phyloP scores from a whole-genome alignment of 441 rosid genomes.

The Codiaeum variegatum region DNA sequence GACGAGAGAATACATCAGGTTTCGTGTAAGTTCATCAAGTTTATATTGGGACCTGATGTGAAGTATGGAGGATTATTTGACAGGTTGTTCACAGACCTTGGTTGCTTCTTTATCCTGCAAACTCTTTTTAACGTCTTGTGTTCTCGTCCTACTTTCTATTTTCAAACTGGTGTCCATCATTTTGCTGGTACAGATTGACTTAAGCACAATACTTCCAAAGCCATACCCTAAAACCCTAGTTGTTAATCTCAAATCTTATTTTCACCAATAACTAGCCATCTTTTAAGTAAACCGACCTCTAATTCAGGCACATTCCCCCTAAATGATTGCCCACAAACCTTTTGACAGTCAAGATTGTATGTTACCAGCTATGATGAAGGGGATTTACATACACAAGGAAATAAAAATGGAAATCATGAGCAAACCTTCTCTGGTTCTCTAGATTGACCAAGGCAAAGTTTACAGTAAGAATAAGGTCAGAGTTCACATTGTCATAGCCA shows the following conservation, averaged over 20 bases:
- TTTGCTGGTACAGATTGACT: neutral
- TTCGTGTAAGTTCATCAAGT: neutral
- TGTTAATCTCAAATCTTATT: neutral
- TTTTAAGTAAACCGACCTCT: neutral
- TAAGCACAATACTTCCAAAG: neutral
- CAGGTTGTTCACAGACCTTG: neutral
- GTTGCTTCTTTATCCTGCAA: neutral
- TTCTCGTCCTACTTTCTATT: neutral
- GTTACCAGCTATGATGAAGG: neutral
- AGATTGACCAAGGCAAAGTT: conserved; percentile 69
- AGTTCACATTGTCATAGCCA: conserved; percentile 92
- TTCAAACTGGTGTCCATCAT: neutral
- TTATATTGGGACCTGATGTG: neutral
- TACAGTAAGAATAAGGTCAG: conserved; percentile 89
- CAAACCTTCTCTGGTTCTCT: conserved; percentile 80
- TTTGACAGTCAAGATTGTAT: neutral
- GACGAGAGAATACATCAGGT: no score
- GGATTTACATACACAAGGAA: conserved; percentile 2
- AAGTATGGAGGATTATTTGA: neutral
- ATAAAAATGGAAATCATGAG: conserved; percentile 9
- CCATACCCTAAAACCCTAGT: neutral
- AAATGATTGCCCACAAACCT: neutral
- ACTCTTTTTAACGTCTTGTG: neutral
- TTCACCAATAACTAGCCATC: neutral
- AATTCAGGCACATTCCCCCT: neutral